phyloP scores from a whole-genome alignment of 2,329 filamentous ascomycete species.

The Colletotrichum navitas region DNA sequence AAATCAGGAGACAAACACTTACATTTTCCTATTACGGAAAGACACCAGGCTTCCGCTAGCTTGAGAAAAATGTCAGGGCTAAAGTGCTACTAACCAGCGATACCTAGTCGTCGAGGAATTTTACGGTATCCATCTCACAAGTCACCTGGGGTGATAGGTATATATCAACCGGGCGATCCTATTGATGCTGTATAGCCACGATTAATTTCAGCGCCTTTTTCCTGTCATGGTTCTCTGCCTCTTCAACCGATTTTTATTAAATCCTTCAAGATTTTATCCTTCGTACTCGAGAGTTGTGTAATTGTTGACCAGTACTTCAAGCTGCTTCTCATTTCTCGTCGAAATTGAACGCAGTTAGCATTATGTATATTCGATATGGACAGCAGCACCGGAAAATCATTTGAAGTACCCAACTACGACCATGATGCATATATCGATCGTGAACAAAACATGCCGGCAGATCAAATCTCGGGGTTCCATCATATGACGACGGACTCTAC shows the following conservation, averaged over 20 bases:
- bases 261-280: rapidly evolving
- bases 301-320: background rate
- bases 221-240: background rate
- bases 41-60: background rate
- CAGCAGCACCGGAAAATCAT: background rate
- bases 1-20: background rate
- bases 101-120: background rate
- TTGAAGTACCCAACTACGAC: background rate
- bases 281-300: background rate
- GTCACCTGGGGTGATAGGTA: too few species aligned
- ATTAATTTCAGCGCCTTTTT: background rate
- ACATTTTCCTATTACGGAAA: background rate
- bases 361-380: background rate
- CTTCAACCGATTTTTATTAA: background rate
- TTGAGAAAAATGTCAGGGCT: background rate
- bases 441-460: background rate
- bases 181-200: background rate
- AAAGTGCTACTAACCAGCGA: too few species aligned
- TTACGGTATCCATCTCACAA: background rate
- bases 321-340: too few species aligned
- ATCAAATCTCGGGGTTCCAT: slow-evolving; percentile 9
- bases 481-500: background rate
- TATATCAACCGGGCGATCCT: background rate
- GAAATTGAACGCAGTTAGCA: too few species aligned
- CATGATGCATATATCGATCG: background rate